phyloP scores from a whole-genome alignment of 176 grass and related monocot genomes.

The Panicum miliaceum region DNA sequence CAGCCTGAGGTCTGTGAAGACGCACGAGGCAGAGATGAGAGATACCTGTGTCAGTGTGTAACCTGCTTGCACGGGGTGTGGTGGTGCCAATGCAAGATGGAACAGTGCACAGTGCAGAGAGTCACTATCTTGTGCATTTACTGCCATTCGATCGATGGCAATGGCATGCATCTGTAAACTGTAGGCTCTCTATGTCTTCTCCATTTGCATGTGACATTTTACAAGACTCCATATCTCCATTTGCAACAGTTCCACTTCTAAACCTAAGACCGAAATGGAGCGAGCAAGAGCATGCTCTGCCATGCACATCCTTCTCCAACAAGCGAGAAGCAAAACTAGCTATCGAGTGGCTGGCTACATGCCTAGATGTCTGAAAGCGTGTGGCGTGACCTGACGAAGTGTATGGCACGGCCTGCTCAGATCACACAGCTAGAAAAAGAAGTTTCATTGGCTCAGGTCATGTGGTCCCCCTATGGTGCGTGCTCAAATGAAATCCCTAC shows the following conservation, averaged over 20 bases:
- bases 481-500: not conserved
- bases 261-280: not conserved
- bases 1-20: constrained; percentile 15
- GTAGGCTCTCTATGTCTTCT: not conserved
- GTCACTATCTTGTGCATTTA: not conserved
- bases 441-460: not conserved
- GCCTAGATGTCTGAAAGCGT: not conserved
- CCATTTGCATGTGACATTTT: not conserved
- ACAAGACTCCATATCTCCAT: not conserved
- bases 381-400: not conserved
- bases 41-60: constrained; percentile 30
- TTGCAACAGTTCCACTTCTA: not conserved
- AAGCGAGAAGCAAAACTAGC: not conserved
- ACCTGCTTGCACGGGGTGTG: constrained; percentile 23
- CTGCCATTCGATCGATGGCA: not conserved
- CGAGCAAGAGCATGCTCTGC: not conserved
- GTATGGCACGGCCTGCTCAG: not conserved
- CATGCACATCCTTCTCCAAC: not conserved
- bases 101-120: not conserved
- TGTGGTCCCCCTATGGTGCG: not conserved
- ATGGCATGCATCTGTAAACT: not conserved
- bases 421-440: not conserved
- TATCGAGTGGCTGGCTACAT: not conserved
- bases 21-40: constrained; percentile 21
- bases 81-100: constrained; percentile 5